A percentile compares a stretch with the other conserved stretches of the same genome.
Conservation (phyloP, 208 protist species). For the Novymonas esmeraldas region DNA sequence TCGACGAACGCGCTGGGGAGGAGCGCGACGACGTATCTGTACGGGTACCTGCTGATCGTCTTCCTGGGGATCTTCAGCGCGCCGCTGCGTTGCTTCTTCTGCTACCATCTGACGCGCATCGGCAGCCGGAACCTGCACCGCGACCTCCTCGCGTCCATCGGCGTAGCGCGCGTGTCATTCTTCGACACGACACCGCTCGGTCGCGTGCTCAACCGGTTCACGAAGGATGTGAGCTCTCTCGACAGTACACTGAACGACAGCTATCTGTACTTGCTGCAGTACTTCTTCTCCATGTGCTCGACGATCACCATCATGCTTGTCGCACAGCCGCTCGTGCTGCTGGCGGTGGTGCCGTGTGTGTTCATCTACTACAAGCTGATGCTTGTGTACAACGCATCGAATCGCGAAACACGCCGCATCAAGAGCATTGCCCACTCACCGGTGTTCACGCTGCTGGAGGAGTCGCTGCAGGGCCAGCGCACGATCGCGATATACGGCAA, state of each 20-base stretch:
- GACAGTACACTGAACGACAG: slow-evolving; percentile 66
- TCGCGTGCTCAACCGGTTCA: slow-evolving; percentile 96
- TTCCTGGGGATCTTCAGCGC: slow-evolving; percentile 31
- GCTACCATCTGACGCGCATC: slow-evolving; percentile 38
- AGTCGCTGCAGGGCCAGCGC: slow-evolving; percentile 84
- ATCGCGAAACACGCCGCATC: slow-evolving; percentile 90
- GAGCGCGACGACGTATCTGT: slow-evolving; percentile 39
- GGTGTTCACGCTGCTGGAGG: slow-evolving; percentile 91
- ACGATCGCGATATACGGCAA: slow-evolving; percentile 87
- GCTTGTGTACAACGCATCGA: slow-evolving; percentile 81
- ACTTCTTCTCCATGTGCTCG: slow-evolving; percentile 56
- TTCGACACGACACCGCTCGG: slow-evolving; percentile 96
- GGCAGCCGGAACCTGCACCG: slow-evolving; percentile 55
- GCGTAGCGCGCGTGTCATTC: slow-evolving; percentile 77
- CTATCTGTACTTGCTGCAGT: slow-evolving; percentile 66
- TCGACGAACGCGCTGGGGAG: slow-evolving; percentile 19
- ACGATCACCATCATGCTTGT: slow-evolving; percentile 50
- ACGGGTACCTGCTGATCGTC: slow-evolving; percentile 49
- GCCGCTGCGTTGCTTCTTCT: slow-evolving; percentile 42
- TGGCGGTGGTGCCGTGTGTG: slow-evolving; percentile 61
- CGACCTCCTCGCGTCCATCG: slow-evolving; percentile 54
- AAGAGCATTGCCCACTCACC: slow-evolving; percentile 91
- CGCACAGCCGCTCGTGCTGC: slow-evolving; percentile 51
- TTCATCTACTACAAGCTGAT: slow-evolving; percentile 90
- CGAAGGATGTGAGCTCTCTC: slow-evolving; percentile 85